phyloP scores from a whole-genome alignment of 345 rosid species.

The Salix viminalis region DNA sequence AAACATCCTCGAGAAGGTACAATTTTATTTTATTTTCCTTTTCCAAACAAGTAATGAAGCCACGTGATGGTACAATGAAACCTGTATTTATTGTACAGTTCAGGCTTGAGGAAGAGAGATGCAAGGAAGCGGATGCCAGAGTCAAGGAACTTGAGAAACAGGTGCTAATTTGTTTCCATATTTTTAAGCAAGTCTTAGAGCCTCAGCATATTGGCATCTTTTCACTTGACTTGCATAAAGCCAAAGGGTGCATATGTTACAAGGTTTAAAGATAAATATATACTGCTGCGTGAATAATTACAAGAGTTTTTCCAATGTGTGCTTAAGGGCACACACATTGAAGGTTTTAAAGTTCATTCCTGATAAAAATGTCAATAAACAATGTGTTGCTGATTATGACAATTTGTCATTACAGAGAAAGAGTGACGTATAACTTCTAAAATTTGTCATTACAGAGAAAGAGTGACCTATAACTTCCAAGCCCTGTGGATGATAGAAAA shows the following conservation, averaged over 20 bases:
- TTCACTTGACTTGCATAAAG: neutral
- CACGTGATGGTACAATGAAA: neutral
- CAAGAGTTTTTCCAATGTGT: neutral
- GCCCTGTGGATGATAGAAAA: neutral
- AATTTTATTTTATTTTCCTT: neutral
- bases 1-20: slow-evolving; percentile 27
- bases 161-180: slow-evolving; percentile 6
- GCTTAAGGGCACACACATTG: neutral
- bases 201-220: neutral
- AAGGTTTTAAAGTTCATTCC: neutral
- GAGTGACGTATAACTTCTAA: neutral
- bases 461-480: neutral
- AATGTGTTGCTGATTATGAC: neutral
- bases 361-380: neutral
- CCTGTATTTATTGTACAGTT: slow-evolving; percentile 18
- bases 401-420: neutral
- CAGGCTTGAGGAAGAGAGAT: slow-evolving; percentile 32
- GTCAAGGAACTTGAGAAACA: slow-evolving; percentile 32
- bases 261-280: neutral
- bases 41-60: neutral
- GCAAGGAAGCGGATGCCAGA: slow-evolving; percentile 29
- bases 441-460: neutral
- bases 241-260: neutral
- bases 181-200: neutral
- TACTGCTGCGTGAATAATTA: neutral